Conservation (phyloP, 1,284 basidiomycete species). For the Cystobasidiaceae sp. region DNA sequence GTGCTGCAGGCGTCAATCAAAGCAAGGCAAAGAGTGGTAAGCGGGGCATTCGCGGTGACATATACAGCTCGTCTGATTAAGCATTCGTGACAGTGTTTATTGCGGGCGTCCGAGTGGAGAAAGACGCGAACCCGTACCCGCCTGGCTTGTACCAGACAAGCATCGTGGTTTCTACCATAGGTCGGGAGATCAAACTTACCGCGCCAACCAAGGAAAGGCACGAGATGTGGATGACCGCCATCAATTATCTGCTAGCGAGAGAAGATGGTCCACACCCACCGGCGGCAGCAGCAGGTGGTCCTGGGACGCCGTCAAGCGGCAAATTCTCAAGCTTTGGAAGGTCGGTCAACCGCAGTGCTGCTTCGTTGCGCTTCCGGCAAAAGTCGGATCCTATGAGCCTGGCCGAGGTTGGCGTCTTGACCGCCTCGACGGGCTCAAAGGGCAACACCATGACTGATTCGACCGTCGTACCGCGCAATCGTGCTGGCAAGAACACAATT, state of each 20-base stretch:
- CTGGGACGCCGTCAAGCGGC: conserved; percentile 38
- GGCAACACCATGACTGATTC: conserved; percentile 40
- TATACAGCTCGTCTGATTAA: background rate
- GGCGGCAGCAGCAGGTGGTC: background rate
- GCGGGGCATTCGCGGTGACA: conserved; percentile 48
- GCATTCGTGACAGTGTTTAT: conserved; percentile 75
- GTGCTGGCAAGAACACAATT: background rate
- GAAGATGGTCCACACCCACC: conserved; percentile 49
- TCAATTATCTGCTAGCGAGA: conserved; percentile 73
- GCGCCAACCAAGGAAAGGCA: conserved; percentile 89
- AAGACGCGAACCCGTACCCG: conserved; percentile 88
- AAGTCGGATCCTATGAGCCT: conserved; percentile 58
- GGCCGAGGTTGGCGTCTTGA: conserved; percentile 57
- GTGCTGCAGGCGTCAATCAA: conserved; percentile 75
- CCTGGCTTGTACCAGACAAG: conserved; percentile 89
- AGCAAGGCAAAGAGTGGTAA: conserved; percentile 92
- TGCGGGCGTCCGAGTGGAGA: conserved; percentile 78
- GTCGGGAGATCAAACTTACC: conserved; percentile 96
- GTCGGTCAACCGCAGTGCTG: conserved; percentile 22
- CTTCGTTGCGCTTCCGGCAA: conserved; percentile 31
- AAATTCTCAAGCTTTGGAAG: conserved; percentile 44
- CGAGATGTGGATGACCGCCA: conserved; percentile 85
- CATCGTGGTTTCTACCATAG: conserved; percentile 84
- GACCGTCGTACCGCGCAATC: conserved; percentile 3
- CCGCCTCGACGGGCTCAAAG: conserved; percentile 52